A percentile compares a stretch with the other conserved stretches of the same genome.
Conservation (phyloP, 257 asterid species). For the Striga asiatica region DNA sequence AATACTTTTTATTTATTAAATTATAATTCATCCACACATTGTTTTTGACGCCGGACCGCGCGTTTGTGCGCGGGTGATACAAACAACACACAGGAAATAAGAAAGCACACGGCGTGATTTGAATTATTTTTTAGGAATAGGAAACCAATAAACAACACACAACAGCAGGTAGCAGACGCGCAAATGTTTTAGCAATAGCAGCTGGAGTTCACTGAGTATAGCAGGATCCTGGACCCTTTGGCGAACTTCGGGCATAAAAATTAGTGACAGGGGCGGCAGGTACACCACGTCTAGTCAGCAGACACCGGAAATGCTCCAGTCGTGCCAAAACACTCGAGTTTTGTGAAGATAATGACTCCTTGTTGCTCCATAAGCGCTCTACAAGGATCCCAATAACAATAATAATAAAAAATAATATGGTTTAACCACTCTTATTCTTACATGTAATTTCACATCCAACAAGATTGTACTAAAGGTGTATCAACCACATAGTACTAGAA, state of each 20-base stretch:
- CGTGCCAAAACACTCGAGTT: conserved; percentile 31
- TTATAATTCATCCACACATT: too few species aligned
- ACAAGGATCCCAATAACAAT: conserved; percentile 4
- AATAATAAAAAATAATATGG: not conserved
- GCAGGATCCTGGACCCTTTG: conserved; percentile 70
- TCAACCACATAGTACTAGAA: too few species aligned
- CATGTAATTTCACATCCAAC: not conserved
- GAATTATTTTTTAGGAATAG: too few species aligned
- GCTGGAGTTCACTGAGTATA: conserved; percentile 41
- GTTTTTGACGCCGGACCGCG: too few species aligned
- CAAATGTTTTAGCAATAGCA: not conserved
- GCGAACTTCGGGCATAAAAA: conserved; percentile 52
- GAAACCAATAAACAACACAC: not conserved
- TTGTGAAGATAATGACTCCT: conserved; percentile 28
- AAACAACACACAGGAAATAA: too few species aligned
- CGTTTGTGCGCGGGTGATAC: too few species aligned
- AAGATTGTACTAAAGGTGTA: not conserved
- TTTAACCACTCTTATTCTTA: too few species aligned
- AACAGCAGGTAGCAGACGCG: not conserved
- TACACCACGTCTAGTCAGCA: conserved; percentile 73
- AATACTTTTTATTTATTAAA: too few species aligned
- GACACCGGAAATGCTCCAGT: conserved; percentile 77
- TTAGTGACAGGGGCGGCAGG: conserved; percentile 72
- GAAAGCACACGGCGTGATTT: too few species aligned
- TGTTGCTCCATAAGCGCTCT: conserved; percentile 79